These are phyloP conservation scores for Solanum neorickii DNA, from an alignment of 257 asterid genomes.

Conservation along the genomic window DNA sequence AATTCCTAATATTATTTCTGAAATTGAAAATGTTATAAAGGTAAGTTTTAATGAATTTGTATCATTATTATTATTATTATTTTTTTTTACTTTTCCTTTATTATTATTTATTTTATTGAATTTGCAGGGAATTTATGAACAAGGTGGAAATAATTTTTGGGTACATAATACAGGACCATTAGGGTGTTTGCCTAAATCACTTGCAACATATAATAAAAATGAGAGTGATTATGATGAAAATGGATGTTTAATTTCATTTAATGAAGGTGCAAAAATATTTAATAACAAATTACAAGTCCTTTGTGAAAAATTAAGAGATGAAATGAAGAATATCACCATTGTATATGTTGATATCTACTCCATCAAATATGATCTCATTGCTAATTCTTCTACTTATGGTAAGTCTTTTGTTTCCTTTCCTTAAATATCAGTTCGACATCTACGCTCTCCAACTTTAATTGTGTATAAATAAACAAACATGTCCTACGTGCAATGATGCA, in stretches of 20 bases:
- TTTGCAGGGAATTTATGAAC: slow-evolving; percentile 10
- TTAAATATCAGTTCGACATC: neutral
- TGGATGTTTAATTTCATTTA: slow-evolving; percentile 26
- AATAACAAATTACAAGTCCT: slow-evolving; percentile 9
- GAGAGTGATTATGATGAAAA: slow-evolving; percentile 14
- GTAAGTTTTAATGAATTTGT: neutral
- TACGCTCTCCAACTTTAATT: neutral
- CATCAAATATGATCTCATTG: slow-evolving; percentile 32
- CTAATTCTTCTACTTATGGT: slow-evolving; percentile 23
- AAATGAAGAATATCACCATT: slow-evolving; percentile 13
- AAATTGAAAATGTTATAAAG: slow-evolving; percentile 30
- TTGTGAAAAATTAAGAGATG: slow-evolving; percentile 7
- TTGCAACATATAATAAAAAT: slow-evolving; percentile 5
- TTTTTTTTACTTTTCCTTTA: neutral
- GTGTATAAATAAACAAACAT: too few species aligned
- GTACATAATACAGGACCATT: slow-evolving; percentile 43
- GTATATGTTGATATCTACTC: slow-evolving; percentile 38
- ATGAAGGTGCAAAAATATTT: slow-evolving; percentile 26
- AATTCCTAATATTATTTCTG: slow-evolving; percentile 30
- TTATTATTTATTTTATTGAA: neutral
- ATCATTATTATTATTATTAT: too few species aligned
- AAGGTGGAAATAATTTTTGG: slow-evolving; percentile 37
- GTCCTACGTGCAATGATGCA: too few species aligned
- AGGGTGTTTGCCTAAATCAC: slow-evolving; percentile 35
- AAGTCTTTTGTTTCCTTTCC: neutral